Evolutionary conservation across 1,284 basidiomycete species (phyloP).

Genomic region (Xerocomus nothofagi): DNA sequence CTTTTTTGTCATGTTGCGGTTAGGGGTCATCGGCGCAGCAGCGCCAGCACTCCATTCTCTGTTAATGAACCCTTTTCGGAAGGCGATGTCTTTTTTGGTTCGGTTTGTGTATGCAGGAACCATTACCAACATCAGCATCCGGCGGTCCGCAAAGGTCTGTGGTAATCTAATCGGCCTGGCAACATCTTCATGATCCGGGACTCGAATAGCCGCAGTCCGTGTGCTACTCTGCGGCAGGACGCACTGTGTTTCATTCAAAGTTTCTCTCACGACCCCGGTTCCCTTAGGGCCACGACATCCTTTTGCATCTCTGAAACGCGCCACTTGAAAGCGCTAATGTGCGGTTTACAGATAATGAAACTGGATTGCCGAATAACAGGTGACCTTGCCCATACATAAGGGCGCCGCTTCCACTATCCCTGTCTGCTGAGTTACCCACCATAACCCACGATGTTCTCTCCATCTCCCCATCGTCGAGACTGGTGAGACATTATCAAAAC

Average conservation of each 20-base stretch:
- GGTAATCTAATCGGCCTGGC: constrained; percentile 1
- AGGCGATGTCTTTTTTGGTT: no score
- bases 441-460: constrained; percentile 24
- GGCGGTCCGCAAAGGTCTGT: background rate
- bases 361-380: background rate
- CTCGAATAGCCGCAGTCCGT: background rate
- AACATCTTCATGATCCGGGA: background rate
- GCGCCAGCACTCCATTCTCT: no score
- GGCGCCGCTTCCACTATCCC: background rate
- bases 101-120: no score
- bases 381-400: constrained; percentile 8
- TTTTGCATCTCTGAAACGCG: background rate
- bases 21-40: no score
- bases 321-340: background rate
- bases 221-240: background rate
- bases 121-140: no score
- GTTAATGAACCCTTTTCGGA: no score
- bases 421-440: background rate
- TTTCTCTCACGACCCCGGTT: constrained; percentile 19
- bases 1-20: no score
- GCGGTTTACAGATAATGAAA: background rate
- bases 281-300: background rate
- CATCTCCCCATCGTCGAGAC: constrained; percentile 28
- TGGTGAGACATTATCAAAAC: constrained; percentile 27
- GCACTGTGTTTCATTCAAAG: background rate